A percentile compares a stretch with the other conserved stretches of the same genome.
These are phyloP conservation scores for Linderina pennispora DNA, from an alignment of 192 early-diverging fungal genomes.

Conservation along the genomic window DNA sequence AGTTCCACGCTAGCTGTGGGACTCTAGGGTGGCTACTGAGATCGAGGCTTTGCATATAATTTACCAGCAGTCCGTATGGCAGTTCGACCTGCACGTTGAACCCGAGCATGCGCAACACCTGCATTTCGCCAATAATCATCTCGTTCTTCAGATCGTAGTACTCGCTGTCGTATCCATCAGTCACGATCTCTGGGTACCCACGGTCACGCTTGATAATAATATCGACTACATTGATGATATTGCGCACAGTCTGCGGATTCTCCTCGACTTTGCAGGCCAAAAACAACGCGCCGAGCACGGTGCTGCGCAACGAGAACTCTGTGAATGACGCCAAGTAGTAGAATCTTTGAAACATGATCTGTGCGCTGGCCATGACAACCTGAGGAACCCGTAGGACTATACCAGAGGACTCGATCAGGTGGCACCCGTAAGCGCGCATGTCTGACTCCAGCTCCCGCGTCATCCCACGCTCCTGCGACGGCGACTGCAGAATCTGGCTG, in stretches of 20 bases:
- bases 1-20: slow-evolving; percentile 90
- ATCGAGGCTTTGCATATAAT: slow-evolving; percentile 81
- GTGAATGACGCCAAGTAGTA: slow-evolving; percentile 74
- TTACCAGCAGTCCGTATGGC: slow-evolving; percentile 93
- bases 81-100: slow-evolving; percentile 97
- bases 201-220: slow-evolving; percentile 60
- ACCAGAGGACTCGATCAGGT: slow-evolving; percentile 79
- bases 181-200: slow-evolving; percentile 42
- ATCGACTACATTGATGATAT: slow-evolving; percentile 77
- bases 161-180: slow-evolving; percentile 54
- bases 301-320: slow-evolving; percentile 61
- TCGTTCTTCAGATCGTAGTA: slow-evolving; percentile 79
- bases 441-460: slow-evolving; percentile 62
- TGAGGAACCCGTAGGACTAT: slow-evolving; percentile 80
- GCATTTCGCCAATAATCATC: slow-evolving; percentile 76
- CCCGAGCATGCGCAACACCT: slow-evolving; percentile 78
- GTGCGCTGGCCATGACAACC: slow-evolving; percentile 90
- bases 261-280: slow-evolving; percentile 82
- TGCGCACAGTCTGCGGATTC: slow-evolving; percentile 63
- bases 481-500: slow-evolving; percentile 62
- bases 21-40: slow-evolving; percentile 67
- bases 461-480: slow-evolving; percentile 58
- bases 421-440: slow-evolving; percentile 68
- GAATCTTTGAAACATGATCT: slow-evolving; percentile 91
- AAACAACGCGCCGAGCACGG: slow-evolving; percentile 67